Evolutionary conservation across 2,329 filamentous ascomycete genomes (phyloP).

Genomic region (Lasiodiplodia citricola): DNA sequence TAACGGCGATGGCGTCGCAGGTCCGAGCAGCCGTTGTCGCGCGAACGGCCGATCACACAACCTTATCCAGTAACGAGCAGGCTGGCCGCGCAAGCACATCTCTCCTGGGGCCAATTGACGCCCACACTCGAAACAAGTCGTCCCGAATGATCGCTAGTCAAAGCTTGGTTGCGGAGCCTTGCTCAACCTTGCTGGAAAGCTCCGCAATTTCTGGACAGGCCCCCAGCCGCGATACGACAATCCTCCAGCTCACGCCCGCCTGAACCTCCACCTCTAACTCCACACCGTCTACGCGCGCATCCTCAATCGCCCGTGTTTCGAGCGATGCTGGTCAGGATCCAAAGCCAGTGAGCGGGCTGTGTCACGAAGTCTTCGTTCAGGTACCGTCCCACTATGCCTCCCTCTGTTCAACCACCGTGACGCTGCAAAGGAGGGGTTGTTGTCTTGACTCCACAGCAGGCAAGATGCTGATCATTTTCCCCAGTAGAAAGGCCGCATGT

Average conservation of each 20-base stretch:
- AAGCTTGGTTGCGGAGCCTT: constrained; percentile 19
- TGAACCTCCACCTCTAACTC: background rate
- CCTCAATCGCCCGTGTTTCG: background rate
- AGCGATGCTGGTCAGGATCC: background rate
- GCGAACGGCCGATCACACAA: constrained; percentile 25
- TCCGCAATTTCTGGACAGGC: constrained; percentile 16
- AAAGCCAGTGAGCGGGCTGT: background rate
- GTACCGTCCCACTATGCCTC: background rate
- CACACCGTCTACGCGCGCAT: constrained; percentile 1
- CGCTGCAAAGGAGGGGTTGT: constrained; percentile 6
- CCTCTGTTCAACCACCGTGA: background rate
- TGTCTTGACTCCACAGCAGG: constrained; percentile 2
- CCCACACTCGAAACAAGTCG: constrained; percentile 15
- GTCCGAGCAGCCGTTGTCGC: constrained; percentile 11
- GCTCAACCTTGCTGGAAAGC: constrained; percentile 16
- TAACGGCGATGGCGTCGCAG: constrained; percentile 8
- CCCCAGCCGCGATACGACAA: constrained; percentile 12
- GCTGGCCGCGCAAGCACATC: constrained; percentile 19
- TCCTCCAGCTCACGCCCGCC: constrained; percentile 2
- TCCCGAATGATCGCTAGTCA: constrained; percentile 21
- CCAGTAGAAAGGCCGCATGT: background rate
- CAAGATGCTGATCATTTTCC: constrained; percentile 1
- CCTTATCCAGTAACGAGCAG: constrained; percentile 20
- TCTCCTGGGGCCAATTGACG: constrained; percentile 9
- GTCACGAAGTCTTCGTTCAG: background rate